Percentiles rank a stretch among this genome's conserved stretches.
Conservation (phyloP, 208 protist genomes). For the Trypanosoma congolense region DNA sequence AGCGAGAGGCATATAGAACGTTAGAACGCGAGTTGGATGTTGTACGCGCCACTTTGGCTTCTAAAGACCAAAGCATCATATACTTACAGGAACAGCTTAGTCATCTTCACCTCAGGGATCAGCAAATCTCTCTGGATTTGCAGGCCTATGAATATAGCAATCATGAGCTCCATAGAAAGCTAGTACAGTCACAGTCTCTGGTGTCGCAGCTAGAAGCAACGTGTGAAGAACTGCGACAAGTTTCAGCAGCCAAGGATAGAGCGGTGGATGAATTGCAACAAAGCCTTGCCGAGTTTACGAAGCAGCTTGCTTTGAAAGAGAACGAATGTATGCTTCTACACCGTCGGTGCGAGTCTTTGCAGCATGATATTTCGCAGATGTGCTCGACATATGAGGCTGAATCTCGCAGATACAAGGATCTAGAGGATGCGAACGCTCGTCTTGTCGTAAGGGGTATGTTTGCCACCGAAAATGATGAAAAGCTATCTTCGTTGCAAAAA, state of each 20-base stretch:
- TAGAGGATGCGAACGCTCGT: constrained; percentile 73
- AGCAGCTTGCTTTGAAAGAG: constrained; percentile 72
- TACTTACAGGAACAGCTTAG: constrained; percentile 73
- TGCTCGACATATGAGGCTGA: constrained; percentile 29
- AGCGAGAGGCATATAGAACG: constrained; percentile 41
- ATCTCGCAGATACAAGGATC: constrained; percentile 28
- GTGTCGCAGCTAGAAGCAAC: constrained; percentile 34
- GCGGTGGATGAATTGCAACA: constrained; percentile 72
- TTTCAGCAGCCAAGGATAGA: constrained; percentile 48
- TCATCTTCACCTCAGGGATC: constrained; percentile 63
- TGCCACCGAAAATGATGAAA: constrained; percentile 18
- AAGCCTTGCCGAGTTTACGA: constrained; percentile 71
- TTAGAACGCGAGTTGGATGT: constrained; percentile 74
- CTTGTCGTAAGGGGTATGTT: constrained; percentile 63
- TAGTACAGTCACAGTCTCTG: constrained; percentile 44
- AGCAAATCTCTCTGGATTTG: constrained; percentile 73
- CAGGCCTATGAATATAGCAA: constrained; percentile 82
- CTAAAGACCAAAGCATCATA: constrained; percentile 67
- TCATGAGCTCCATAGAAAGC: constrained; percentile 55
- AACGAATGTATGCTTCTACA: constrained; percentile 73
- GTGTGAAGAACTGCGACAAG: constrained; percentile 46
- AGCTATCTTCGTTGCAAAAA: constrained; percentile 20
- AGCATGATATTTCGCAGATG: constrained; percentile 42
- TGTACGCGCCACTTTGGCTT: constrained; percentile 48
- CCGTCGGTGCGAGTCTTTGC: constrained; percentile 47